Base-by-base conservation (phyloP, 208 protist species). In the Trypanosoma congolense region DNA sequence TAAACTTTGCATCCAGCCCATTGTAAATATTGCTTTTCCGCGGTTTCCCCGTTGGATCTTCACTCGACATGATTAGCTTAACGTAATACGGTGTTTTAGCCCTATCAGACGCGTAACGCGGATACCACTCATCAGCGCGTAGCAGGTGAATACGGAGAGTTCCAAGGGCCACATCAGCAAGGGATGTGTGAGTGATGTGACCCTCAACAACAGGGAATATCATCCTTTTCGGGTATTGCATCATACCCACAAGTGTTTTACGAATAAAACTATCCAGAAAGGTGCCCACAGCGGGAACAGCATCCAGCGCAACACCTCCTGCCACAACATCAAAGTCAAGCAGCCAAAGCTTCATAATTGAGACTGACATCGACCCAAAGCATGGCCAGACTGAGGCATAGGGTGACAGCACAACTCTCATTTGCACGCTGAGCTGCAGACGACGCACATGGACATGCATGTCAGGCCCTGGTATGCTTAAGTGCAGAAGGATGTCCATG, bases 241-340 rank as follows among this genome's bases (percentile, higher is more conserved):
- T 52, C 60, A 86, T 50, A 18, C 73, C 70, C 2, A 85, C 70
- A 36, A 90, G 60, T 22, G 75, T 90, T 48, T 73, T 58, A 18
- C 82, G 82, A 46, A 90, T 83, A 54, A 90, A 90, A 46, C 63
- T 33, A 46, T 86, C 77, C 5, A 90, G 35, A 56, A 79, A 90
- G 31, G 54, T 49, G 48, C 75, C 67, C 10, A 90, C 63, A 30
- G 75, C 75, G 9, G 82, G 77, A 35, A 90, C 73, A 0, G 70
- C 48, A 62, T 90, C 77, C 8, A 90, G 44, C n/a, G 82, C 55
- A 18, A 90, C 65, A 29, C 75, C 76, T 24, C 41, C 75, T 2
- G 77, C 82, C 1, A 44, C 68, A 56, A 86, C 56, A 61, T 81
- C 74, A 66, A 86, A 85, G 43, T 83, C 69, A 16, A 86, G 61